These are phyloP conservation scores for Coemansia umbellata DNA, from an alignment of 192 early-diverging fungal genomes.

Conservation along the genomic window DNA sequence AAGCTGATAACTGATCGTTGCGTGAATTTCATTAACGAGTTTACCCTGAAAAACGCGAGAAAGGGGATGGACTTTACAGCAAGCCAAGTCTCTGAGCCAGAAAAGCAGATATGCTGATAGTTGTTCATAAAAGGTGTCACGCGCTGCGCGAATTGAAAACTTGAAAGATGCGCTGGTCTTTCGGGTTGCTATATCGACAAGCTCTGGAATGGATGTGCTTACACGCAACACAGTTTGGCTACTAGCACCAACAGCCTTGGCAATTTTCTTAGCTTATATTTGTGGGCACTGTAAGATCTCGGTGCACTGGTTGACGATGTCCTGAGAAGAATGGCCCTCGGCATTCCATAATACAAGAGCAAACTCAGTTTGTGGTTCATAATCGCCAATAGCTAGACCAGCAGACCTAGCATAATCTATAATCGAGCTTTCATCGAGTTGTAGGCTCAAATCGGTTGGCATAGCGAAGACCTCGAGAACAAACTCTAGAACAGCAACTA, in stretches of 20 bases:
- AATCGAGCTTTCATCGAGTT: constrained; percentile 51
- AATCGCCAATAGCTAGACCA: constrained; percentile 47
- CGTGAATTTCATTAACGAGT: constrained; percentile 42
- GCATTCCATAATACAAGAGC: constrained; percentile 95
- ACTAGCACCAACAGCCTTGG: constrained; percentile 80
- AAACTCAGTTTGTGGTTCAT: constrained; percentile 57
- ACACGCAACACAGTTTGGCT: constrained; percentile 78
- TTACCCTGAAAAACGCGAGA: constrained; percentile 45
- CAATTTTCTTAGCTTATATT: constrained; percentile 69
- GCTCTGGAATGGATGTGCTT: constrained; percentile 61
- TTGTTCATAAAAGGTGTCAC: constrained; percentile 87
- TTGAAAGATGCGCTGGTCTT: constrained; percentile 70
- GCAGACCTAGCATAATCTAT: constrained; percentile 43
- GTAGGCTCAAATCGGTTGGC: constrained; percentile 36
- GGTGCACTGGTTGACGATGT: constrained; percentile 82
- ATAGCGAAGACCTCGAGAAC: constrained; percentile 80
- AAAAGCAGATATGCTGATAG: constrained; percentile 71
- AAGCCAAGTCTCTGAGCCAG: constrained; percentile 80
- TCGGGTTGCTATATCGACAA: constrained; percentile 67
- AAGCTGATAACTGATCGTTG: constrained; percentile 46
- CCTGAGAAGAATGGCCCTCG: constrained; percentile 88
- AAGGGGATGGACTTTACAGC: constrained; percentile 61
- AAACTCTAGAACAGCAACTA: constrained; percentile 87
- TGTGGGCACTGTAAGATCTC: constrained; percentile 61
- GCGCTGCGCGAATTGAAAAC: constrained; percentile 77